Evolutionary conservation across 257 asterid species (phyloP).

Genomic region (Lavandula angustifolia): DNA sequence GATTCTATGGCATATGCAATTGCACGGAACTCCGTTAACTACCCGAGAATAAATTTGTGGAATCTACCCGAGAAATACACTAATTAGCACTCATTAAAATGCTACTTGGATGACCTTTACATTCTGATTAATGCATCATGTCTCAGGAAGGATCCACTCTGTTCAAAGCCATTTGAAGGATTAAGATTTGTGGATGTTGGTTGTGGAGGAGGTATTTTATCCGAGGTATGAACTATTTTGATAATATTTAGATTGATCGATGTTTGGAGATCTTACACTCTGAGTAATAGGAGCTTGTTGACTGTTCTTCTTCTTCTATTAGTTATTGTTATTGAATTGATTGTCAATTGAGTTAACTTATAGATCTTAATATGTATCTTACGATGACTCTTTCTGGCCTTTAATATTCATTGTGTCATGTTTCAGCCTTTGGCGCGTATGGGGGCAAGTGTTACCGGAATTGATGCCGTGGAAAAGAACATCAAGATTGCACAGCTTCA

Average conservation of each 20-base stretch:
- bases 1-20: neutral
- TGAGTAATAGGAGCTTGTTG: neutral
- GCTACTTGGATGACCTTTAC: constrained; percentile 23
- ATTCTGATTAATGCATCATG: constrained; percentile 33
- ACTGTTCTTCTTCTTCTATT: neutral
- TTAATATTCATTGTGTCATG: constrained; percentile 12
- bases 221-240: constrained; percentile 61
- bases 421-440: constrained; percentile 89
- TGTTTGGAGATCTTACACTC: constrained; percentile 4
- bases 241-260: constrained; percentile 8
- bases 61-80: neutral
- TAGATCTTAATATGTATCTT: neutral
- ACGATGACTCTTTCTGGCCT: constrained; percentile 21
- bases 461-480: constrained; percentile 96
- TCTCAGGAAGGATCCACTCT: constrained; percentile 73
- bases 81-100: too few species aligned
- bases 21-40: too few species aligned
- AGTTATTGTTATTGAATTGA: constrained; percentile 8
- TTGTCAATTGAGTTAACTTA: constrained; percentile 16
- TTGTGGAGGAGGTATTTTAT: constrained; percentile 93
- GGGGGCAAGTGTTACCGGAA: constrained; percentile 85
- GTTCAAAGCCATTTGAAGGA: constrained; percentile 84
- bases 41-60: neutral
- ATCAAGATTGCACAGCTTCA: constrained; percentile 82
- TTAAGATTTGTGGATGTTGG: constrained; percentile 83